Evolutionary conservation across 768 basidiomycete genomes (phyloP), one percentile per base, ranked within the genome.

Genomic region (Xerocomellus chrysenteron): DNA sequence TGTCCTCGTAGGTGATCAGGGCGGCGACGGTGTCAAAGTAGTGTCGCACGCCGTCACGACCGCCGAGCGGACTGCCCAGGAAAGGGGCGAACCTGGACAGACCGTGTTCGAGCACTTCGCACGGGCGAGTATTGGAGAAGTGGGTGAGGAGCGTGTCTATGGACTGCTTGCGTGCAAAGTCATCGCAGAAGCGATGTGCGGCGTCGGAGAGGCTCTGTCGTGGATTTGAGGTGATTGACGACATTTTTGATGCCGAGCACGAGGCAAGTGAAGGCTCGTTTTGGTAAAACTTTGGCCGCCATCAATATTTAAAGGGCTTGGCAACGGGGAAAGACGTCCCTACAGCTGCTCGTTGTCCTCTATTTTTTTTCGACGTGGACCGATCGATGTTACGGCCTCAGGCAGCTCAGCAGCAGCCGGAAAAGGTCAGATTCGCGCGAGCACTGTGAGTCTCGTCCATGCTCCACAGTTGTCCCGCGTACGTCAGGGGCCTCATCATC

Each of bases 71-170:
- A 28, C 71, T 76, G 32, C 86, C 85, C 7, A 87, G 63, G 67
- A 87, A 87, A n/a, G 85, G 82, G 11, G 84, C 83, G 36, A 86
- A 74, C 36, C 62, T 64, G 21, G 74, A 70, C 28, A 82, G 73
- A 16, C 86, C 86, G 50, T 87, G 76, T 65, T 87, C 86, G 59
- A 79, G 57, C 2, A 76, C 82, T 47, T 75, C 73, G 52, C 76
- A 73, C 52, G 72, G 66, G 50, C 75, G 72, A 0, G 74, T 74
- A 7, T 66, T 69, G 11, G 84, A 84, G 60, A 87, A 86, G 61
- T 80, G 76, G 0, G 75, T 66, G 45, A 86, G 64, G 24, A 87
- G 69, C 3, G 59, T 66, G n/a, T 78, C 68, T 16, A 77, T 46
- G 50, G 76, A 64, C 54, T 74, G 72, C 39, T 82, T 75, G 32